phyloP scores from a whole-genome alignment of 148 eudicot genomes.

The Rhododendron kiyosumense region DNA sequence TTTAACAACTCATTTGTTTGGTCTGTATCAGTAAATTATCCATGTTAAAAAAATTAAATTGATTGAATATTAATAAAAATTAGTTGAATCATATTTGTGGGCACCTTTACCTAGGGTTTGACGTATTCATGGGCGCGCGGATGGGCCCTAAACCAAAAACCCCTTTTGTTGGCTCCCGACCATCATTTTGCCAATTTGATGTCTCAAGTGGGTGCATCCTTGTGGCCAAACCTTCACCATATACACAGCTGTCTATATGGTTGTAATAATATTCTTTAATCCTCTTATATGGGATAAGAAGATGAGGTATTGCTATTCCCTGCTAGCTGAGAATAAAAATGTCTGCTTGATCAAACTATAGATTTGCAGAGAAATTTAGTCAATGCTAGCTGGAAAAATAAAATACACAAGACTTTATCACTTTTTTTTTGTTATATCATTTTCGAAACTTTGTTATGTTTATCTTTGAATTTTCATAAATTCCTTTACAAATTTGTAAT shows the following conservation, averaged over 20 bases:
- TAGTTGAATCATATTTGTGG: not conserved
- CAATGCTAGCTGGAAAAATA: not conserved
- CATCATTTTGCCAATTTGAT: not conserved
- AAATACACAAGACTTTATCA: not conserved
- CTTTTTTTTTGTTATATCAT: not conserved
- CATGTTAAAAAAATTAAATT: no score
- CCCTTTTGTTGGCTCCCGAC: not conserved
- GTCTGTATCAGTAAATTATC: not conserved
- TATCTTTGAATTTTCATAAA: not conserved
- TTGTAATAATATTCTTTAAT: not conserved
- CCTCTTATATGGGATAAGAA: not conserved
- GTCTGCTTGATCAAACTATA: not conserved
- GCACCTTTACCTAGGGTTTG: not conserved
- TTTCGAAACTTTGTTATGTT: no score
- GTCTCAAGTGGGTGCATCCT: not conserved
- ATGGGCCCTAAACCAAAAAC: not conserved
- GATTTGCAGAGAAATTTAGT: not conserved
- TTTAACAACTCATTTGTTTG: not conserved
- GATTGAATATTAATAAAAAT: no score
- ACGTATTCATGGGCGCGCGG: not conserved
- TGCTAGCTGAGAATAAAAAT: not conserved
- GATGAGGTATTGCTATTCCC: not conserved
- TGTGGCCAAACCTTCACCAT: no score
- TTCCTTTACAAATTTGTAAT: not conserved
- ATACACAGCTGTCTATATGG: not conserved